Evolutionary conservation across 108 stramenopile genomes (phyloP).

Genomic region (Fragilaria crotonensis): DNA sequence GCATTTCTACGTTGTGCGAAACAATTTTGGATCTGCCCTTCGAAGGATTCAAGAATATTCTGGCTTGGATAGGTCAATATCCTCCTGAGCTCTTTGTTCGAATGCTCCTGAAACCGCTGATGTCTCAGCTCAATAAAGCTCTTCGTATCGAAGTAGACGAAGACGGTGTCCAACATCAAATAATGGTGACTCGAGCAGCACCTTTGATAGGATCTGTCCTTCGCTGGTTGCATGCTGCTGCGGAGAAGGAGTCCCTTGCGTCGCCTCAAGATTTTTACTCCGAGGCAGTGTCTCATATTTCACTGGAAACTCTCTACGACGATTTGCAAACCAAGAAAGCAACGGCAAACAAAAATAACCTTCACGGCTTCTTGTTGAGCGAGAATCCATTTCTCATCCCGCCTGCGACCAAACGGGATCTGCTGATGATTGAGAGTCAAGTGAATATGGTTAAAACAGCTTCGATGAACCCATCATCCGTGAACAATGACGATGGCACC

Average conservation of each 20-base stretch:
- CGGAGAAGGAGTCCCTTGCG: slow-evolving; percentile 41
- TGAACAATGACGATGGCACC: slow-evolving; percentile 24
- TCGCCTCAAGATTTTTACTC: slow-evolving; percentile 52
- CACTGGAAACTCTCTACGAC: slow-evolving; percentile 47
- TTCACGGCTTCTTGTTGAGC: slow-evolving; percentile 46
- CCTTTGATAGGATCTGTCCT: slow-evolving; percentile 58
- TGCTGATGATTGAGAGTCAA: slow-evolving; percentile 62
- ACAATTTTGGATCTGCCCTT: slow-evolving; percentile 34
- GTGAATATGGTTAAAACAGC: slow-evolving; percentile 56
- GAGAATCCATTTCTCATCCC: slow-evolving; percentile 54
- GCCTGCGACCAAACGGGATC: slow-evolving; percentile 48
- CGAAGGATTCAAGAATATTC: slow-evolving; percentile 47
- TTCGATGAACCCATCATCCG: slow-evolving; percentile 13
- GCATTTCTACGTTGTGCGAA: slow-evolving; percentile 28
- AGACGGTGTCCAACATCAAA: slow-evolving; percentile 28
- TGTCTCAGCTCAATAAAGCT: slow-evolving; percentile 41
- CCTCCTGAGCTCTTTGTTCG: slow-evolving; percentile 35
- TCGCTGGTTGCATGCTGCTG: slow-evolving; percentile 49
- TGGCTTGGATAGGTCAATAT: slow-evolving; percentile 43
- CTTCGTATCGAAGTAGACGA: slow-evolving; percentile 27
- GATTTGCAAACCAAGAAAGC: slow-evolving; percentile 49
- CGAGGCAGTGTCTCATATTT: slow-evolving; percentile 38
- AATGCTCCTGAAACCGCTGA: slow-evolving; percentile 53
- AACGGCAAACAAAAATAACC: slow-evolving; percentile 23
- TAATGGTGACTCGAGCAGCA: slow-evolving; percentile 27